Evolutionary conservation across 768 basidiomycete species (phyloP).

Genomic region (Leucocoprinus birnbaumii): DNA sequence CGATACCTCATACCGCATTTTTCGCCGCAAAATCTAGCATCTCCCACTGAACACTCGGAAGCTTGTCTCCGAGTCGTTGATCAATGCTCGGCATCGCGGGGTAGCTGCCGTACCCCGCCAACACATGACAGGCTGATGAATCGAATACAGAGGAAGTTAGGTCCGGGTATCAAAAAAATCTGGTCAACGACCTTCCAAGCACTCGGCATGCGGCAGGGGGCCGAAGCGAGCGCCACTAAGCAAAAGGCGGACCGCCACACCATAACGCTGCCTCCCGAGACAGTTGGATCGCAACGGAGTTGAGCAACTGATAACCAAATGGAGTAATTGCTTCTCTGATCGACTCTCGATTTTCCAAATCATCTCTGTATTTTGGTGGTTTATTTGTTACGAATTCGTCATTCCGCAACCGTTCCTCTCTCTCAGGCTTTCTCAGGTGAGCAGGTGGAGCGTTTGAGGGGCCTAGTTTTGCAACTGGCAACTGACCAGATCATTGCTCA

Average conservation of each 20-base stretch:
- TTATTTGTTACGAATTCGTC: background rate
- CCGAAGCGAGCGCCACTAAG: background rate
- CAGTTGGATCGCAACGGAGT: background rate
- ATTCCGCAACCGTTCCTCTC: background rate
- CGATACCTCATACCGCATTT: too few relatives aligned
- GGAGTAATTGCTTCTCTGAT: background rate
- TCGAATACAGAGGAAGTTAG: background rate
- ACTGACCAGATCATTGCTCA: background rate
- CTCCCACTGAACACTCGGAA: too few relatives aligned
- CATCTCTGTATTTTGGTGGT: background rate
- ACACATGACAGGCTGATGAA: too few relatives aligned
- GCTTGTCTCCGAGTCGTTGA: too few relatives aligned
- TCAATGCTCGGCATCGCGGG: too few relatives aligned
- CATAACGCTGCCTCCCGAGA: too few relatives aligned
- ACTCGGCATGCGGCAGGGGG: background rate
- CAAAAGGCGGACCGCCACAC: too few relatives aligned
- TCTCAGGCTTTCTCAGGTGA: background rate
- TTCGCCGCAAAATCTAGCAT: too few relatives aligned
- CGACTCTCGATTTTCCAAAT: slow-evolving; percentile 1
- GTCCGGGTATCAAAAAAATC: background rate
- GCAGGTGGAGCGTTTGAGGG: background rate
- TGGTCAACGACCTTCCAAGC: background rate
- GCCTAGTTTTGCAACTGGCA: background rate
- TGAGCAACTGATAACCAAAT: background rate
- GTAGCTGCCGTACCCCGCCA: too few relatives aligned